phyloP scores from a whole-genome alignment of 805 yeast genomes.

The Schwanniomyces yamadae region DNA sequence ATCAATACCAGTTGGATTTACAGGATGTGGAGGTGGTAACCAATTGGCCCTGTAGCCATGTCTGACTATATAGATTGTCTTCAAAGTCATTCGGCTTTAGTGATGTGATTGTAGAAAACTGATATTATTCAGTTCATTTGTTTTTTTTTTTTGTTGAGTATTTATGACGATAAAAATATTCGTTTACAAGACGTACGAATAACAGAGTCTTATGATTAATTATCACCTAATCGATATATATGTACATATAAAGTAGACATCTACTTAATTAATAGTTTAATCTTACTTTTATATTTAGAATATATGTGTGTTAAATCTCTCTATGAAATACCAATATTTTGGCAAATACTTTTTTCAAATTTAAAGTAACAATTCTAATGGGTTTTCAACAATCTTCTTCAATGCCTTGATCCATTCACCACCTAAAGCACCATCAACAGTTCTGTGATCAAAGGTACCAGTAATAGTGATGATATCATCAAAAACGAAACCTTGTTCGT shows the following conservation, averaged over 20 bases:
- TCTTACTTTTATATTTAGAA: slow-evolving; percentile 1
- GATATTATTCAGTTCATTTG: no score
- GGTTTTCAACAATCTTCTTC: slow-evolving; percentile 91
- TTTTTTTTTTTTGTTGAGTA: no score
- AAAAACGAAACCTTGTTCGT: slow-evolving; percentile 88
- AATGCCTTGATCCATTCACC: slow-evolving; percentile 95
- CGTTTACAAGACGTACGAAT: neutral
- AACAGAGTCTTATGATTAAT: no score
- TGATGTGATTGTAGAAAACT: neutral
- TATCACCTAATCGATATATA: no score
- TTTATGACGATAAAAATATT: neutral
- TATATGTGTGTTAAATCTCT: slow-evolving; percentile 1
- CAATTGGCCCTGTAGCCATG: slow-evolving; percentile 93
- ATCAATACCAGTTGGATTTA: slow-evolving; percentile 84
- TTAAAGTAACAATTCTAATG: slow-evolving; percentile 86
- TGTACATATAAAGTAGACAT: neutral
- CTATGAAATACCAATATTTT: slow-evolving; percentile 1
- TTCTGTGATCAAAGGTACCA: slow-evolving; percentile 97
- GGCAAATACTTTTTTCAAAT: slow-evolving; percentile 1
- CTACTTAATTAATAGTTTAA: neutral
- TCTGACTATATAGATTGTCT: slow-evolving; percentile 68
- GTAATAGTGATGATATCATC: slow-evolving; percentile 90
- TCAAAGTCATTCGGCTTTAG: slow-evolving; percentile 32
- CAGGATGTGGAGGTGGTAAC: slow-evolving; percentile 70
- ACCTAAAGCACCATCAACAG: slow-evolving; percentile 95